A percentile compares a stretch with the other conserved stretches of the same genome.
Evolutionary conservation across 192 early-diverging fungal species (phyloP).

Genomic region (Backusella westeae): DNA sequence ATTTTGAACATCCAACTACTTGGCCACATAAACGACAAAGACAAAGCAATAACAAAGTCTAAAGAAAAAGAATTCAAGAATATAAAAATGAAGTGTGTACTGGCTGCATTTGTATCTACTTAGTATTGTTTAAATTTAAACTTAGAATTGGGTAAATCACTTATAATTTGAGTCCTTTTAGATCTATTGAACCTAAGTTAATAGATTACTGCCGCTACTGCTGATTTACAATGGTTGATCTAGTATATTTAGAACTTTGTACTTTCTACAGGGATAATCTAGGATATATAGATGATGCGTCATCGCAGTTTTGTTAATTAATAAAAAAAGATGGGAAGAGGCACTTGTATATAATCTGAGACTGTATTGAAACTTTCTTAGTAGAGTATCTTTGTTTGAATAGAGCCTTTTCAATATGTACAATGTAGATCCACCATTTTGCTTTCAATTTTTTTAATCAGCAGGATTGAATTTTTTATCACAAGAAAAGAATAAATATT

Average conservation of each 20-base stretch:
- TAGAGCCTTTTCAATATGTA: neutral
- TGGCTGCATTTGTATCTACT: slow-evolving; percentile 1
- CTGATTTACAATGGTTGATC: slow-evolving; percentile 3
- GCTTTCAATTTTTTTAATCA: slow-evolving; percentile 2
- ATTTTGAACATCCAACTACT: slow-evolving; percentile 3
- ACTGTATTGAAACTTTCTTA: neutral
- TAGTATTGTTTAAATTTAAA: neutral
- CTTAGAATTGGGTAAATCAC: neutral
- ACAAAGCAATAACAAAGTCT: slow-evolving; percentile 3
- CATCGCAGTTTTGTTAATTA: slow-evolving; percentile 3
- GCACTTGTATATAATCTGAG: slow-evolving; percentile 3
- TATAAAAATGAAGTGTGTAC: slow-evolving; percentile 1
- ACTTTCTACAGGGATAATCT: neutral
- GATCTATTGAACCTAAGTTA: slow-evolving; percentile 1
- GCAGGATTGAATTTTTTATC: slow-evolving; percentile 13
- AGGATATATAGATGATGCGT: slow-evolving; percentile 3
- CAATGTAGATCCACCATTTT: slow-evolving; percentile 3
- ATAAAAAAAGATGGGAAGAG: neutral
- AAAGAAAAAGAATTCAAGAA: slow-evolving; percentile 4
- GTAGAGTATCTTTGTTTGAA: neutral
- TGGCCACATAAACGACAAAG: neutral
- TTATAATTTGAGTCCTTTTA: neutral
- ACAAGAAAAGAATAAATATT: slow-evolving; percentile 17
- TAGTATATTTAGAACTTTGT: neutral
- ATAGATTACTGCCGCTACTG: slow-evolving; percentile 4